phyloP scores from a whole-genome alignment of 805 yeast genomes.

The Metschnikowia dekortorum region DNA sequence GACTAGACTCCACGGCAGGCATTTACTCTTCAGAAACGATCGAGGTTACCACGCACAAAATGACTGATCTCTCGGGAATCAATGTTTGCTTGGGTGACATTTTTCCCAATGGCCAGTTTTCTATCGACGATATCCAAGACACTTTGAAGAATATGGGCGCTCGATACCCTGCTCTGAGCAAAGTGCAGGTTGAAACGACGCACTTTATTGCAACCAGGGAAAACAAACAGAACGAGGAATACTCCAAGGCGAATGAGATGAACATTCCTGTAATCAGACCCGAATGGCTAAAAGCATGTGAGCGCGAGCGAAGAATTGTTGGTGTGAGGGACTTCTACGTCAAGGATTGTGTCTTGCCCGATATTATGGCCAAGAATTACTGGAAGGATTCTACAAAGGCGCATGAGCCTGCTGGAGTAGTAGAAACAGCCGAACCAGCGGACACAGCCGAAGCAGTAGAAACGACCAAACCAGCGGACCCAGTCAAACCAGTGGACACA shows the following conservation, averaged over 20 bases:
- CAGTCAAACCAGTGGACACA: too few species aligned
- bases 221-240: constrained; percentile 64
- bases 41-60: constrained; percentile 79
- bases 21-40: constrained; percentile 62
- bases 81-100: constrained; percentile 86
- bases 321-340: constrained; percentile 87
- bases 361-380: constrained; percentile 38
- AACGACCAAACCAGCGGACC: too few species aligned
- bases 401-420: background rate
- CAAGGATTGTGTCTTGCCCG: constrained; percentile 47
- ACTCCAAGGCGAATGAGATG: constrained; percentile 71
- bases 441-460: background rate
- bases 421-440: background rate
- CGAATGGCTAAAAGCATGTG: constrained; percentile 96
- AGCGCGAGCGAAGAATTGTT: constrained; percentile 78
- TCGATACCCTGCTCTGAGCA: constrained; percentile 59
- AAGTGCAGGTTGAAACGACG: constrained; percentile 85
- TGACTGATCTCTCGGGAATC: constrained; percentile 93
- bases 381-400: constrained; percentile 21
- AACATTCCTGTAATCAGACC: constrained; percentile 94
- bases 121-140: constrained; percentile 51
- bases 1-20: constrained; percentile 90
- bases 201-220: constrained; percentile 73
- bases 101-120: constrained; percentile 47
- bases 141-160: constrained; percentile 75